Evolutionary conservation across 2,329 filamentous ascomycete genomes (phyloP), one percentile per base, ranked within the genome.

Genomic region (Zarea fungicola): DNA sequence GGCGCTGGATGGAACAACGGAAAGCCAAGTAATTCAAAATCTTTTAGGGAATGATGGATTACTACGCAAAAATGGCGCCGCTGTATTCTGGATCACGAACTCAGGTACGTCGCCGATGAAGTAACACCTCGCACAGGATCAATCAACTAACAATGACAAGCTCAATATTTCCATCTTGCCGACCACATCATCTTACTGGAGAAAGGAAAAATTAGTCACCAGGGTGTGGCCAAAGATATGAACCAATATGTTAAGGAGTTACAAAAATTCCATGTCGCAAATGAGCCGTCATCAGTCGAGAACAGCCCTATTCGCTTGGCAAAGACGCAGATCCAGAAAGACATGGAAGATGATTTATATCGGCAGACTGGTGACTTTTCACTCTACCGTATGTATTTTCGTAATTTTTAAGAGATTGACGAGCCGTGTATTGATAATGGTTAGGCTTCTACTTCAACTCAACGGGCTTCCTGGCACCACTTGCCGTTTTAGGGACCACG

Each of bases 151-250:
- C 37, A 23, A 4, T 7, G 11, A 46, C n/a, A 21, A 62, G 64
- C 61, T 3, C 58, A 65, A 25, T 61, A 68, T 43, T 68, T 75
- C 11, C 57, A 63, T 16, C 52, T 69, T 6, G 68, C 66, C 8
- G 70, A 75, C 54, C 60, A 70, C 6, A 58, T 76, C 10, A 52
- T 75, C 14, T 57, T 71, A 4, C 62, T 76, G 1, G 61, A 63
- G 35, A 39, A 62, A 39, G 61, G 62, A 2, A 57, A 54, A 1
- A 63, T 75, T 7, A 50, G 55, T 8, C 64, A 71, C 23, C 66
- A 70, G 52, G 71, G 72, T 2, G 52, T 51, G 10, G 74, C 42
- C 6, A 9, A 26, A 3, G 21, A 44, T 8, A 39, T 49, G 25
- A 18, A n/a, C 9, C 21, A 18, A 5, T 32, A 26, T 34, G 26